Evolutionary conservation across 768 basidiomycete genomes (phyloP), one percentile per base, ranked within the genome.

Genomic region (Phylloporus scabripes): DNA sequence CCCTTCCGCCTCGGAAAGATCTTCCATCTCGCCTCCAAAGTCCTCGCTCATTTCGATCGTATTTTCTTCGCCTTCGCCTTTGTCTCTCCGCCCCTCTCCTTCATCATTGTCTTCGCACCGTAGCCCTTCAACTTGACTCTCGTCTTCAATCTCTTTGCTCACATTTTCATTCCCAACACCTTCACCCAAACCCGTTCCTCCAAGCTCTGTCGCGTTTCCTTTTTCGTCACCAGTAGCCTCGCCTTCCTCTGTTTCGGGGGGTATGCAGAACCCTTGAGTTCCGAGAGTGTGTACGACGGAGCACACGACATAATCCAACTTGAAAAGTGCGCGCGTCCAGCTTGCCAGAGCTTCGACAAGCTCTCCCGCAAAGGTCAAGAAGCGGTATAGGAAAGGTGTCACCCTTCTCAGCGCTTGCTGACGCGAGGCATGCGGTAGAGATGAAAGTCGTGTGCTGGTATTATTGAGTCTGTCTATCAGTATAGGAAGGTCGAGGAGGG

Each of bases 121-220:
- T 20, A 98, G 72, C 0, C 96, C 96, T 60, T 99, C 96, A 7
- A 98, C 88, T 59, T 99, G 95, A 59, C 88, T 87, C 69, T 98
- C 93, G 49, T 97, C 93, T 61, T 94, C 85, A 46, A 98, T 93
- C 62, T 97, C 89, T 59, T 92, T 86, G 73, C 89, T 92, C 49
- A 93, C 86, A 59, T 97, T 87, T 64, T 95, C 80, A 26, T 74
- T 72, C 0, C 96, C 96, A 2, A 78, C 73, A 1, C 96, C 96
- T 56, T 88, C 82, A 2, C 96, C 96, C 45, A 99, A 70, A 4
- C 96, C 96, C 3, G 87, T 80, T 5, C 95, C 95, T 31, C 77
- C 88, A 6, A 74, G 73, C 20, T 72, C 69, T n/a, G 75, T 73
- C 8, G 71, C 65, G 2, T 62, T 54, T 7, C 62, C 62, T 1